These are phyloP conservation scores for Furculomyces boomerangus DNA, from an alignment of 371 early-diverging fungal genomes.

Conservation along the genomic window DNA sequence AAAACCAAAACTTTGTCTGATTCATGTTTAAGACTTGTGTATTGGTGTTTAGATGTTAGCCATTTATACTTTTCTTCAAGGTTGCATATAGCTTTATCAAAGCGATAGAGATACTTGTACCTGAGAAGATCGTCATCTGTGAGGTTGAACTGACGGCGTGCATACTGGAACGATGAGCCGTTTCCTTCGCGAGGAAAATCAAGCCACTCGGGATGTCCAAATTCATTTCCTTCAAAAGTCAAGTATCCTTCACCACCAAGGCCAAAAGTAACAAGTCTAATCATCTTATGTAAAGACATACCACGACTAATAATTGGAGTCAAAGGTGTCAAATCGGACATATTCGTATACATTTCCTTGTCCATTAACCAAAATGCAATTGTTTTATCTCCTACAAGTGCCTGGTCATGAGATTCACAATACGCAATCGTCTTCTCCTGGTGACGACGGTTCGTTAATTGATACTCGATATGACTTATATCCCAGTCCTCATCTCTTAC, in stretches of 20 bases:
- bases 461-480: slow-evolving; percentile 65
- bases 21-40: slow-evolving; percentile 77
- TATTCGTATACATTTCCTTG: slow-evolving; percentile 90
- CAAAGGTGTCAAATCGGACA: slow-evolving; percentile 61
- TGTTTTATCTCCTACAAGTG: slow-evolving; percentile 93
- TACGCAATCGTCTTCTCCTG: slow-evolving; percentile 83
- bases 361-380: slow-evolving; percentile 98
- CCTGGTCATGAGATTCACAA: slow-evolving; percentile 92
- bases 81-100: slow-evolving; percentile 68
- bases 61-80: slow-evolving; percentile 50
- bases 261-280: slow-evolving; percentile 68
- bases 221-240: slow-evolving; percentile 92
- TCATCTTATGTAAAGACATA: slow-evolving; percentile 87
- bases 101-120: slow-evolving; percentile 78
- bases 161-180: slow-evolving; percentile 78
- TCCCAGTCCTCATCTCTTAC: slow-evolving; percentile 82
- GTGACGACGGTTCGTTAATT: slow-evolving; percentile 74
- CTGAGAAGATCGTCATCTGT: slow-evolving; percentile 67
- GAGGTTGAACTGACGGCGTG: slow-evolving; percentile 85
- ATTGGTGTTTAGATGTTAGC: slow-evolving; percentile 30
- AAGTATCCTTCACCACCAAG: slow-evolving; percentile 92
- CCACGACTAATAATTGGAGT: slow-evolving; percentile 90
- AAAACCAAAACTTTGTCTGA: slow-evolving; percentile 81
- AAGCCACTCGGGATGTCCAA: slow-evolving; percentile 97
- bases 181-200: slow-evolving; percentile 94